A percentile compares a stretch with the other conserved stretches of the same genome.
Evolutionary conservation across 1,284 basidiomycete species (phyloP).

Genomic region (Rhizoctonia solani): DNA sequence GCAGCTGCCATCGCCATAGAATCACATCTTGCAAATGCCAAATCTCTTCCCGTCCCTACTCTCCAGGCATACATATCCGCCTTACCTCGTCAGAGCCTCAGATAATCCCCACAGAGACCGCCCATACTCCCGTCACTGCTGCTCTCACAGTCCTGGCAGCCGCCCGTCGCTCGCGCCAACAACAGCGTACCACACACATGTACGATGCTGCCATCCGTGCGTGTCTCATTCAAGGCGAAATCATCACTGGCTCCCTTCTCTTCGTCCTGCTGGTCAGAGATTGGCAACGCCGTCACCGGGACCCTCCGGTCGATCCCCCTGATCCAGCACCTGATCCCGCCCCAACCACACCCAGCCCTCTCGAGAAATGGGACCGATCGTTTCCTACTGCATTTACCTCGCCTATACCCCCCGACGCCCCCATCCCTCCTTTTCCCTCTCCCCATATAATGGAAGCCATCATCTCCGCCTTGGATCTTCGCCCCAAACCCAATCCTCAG

Average conservation of each 20-base stretch:
- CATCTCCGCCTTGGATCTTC: slow-evolving; percentile 15
- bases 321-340: not conserved
- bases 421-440: slow-evolving; percentile 8
- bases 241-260: slow-evolving; percentile 68
- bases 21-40: slow-evolving; percentile 3
- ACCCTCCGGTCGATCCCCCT: slow-evolving; percentile 14
- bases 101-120: slow-evolving; percentile 3
- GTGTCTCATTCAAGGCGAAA: slow-evolving; percentile 73
- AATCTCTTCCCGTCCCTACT: not conserved
- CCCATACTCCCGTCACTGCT: slow-evolving; percentile 15
- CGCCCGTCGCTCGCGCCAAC: slow-evolving; percentile 34
- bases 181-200: slow-evolving; percentile 46
- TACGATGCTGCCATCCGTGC: slow-evolving; percentile 63
- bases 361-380: slow-evolving; percentile 6
- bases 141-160: slow-evolving; percentile 35
- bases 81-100: not conserved
- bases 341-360: not conserved
- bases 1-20: slow-evolving; percentile 17
- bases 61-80: slow-evolving; percentile 19
- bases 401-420: slow-evolving; percentile 6
- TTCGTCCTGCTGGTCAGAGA: slow-evolving; percentile 69
- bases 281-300: slow-evolving; percentile 52
- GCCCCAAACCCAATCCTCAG: slow-evolving; percentile 7
- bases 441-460: slow-evolving; percentile 23
- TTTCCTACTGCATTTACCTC: slow-evolving; percentile 15